Conservation (phyloP, 495 filamentous ascomycete species). For the Aspergillus egyptiacus region DNA sequence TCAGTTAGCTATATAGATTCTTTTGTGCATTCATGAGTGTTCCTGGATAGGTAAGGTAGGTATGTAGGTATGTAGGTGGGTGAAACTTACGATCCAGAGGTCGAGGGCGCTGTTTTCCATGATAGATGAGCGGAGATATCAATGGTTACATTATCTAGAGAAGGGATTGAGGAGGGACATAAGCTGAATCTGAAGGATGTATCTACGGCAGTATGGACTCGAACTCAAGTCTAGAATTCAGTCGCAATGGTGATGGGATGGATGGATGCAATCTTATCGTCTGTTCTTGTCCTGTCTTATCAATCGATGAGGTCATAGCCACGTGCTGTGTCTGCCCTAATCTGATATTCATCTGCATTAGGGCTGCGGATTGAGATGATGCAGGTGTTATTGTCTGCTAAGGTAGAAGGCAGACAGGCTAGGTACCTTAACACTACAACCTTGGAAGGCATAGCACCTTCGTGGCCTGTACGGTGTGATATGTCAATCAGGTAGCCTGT, state of each 20-base stretch:
- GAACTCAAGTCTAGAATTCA: no score
- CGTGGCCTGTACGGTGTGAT: neutral
- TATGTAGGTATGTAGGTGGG: neutral
- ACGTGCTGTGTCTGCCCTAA: constrained; percentile 8
- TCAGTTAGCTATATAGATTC: neutral
- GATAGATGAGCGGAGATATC: no score
- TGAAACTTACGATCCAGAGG: constrained; percentile 42
- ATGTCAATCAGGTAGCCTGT: neutral
- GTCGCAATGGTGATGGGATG: no score
- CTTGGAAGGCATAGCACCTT: no score
- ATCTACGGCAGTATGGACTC: no score
- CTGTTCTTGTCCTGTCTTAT: no score
- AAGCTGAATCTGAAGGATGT: neutral
- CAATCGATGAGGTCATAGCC: constrained; percentile 15
- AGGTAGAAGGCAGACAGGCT: no score
- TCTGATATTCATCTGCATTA: neutral
- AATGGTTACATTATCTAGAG: neutral
- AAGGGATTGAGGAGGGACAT: neutral
- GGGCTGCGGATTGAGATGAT: no score
- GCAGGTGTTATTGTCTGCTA: no score
- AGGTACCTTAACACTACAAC: no score
- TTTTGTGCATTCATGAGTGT: neutral
- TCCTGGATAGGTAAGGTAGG: neutral
- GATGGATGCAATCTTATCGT: neutral
- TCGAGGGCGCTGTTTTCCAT: constrained; percentile 48